Evolutionary conservation across 495 filamentous ascomycete genomes (phyloP), one percentile per base, ranked within the genome.

Genomic region (Trichocladium antarcticum): DNA sequence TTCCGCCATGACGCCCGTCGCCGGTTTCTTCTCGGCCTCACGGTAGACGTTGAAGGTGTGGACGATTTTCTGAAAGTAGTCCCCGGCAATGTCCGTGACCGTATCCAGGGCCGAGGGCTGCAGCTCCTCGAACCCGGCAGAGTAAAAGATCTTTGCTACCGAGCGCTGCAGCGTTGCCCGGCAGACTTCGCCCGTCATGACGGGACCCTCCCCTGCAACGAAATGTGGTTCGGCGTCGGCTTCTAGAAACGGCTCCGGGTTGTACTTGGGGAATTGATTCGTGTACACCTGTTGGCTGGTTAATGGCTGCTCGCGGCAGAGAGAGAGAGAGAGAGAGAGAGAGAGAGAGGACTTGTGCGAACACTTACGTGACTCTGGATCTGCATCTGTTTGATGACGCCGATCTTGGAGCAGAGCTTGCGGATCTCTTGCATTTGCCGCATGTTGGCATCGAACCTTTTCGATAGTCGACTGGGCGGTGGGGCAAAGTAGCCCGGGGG

Each of bases 311-410:
- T 42, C 1, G 9, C 37, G 7, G 11, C 31, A 14, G 9, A n/a
- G n/a, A n/a, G n/a, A n/a, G n/a, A n/a, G n/a, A n/a, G n/a, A n/a
- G n/a, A n/a, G n/a, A n/a, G n/a, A n/a, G n/a, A n/a, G n/a, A n/a
- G n/a, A n/a, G n/a, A n/a, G n/a, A n/a, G 29, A 28, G 5, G 0
- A 34, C 2, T 17, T 19, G 11, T n/a, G 1, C 10, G 6, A 15
- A 38, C 40, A 55, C 71, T 55, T 80, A 89, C 89, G 78, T 95
- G 92, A 38, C 89, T 84, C 60, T 99, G 93, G 27, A 95, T 73
- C 63, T 97, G 93, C 92, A 99, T 99, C 70, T 99, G 92, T 73
- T 97, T 99, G 62, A 99, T 89, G 50, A 99, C 84, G 24, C 86
- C 81, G 60, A 97, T 89, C 65, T 97, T 97, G 3, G 88, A 89